A percentile compares a stretch with the other conserved stretches of the same genome.
These are phyloP conservation scores for Recurvomyces mirabilis DNA, from an alignment of 495 filamentous ascomycete species.

Conservation along the genomic window DNA sequence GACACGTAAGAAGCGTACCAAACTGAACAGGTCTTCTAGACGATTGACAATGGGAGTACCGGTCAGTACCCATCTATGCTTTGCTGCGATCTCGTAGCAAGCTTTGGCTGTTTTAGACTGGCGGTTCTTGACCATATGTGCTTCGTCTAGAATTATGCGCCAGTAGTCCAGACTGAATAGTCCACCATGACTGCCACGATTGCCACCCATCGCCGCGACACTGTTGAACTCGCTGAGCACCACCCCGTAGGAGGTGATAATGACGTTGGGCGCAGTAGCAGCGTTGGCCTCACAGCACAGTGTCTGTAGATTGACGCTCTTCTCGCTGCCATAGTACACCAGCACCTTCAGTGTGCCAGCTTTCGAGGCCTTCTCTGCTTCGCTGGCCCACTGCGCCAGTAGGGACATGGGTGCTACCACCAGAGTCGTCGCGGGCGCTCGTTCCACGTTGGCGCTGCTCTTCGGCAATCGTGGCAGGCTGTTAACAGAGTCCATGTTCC, in stretches of 20 bases:
- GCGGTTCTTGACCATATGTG: conserved; percentile 87
- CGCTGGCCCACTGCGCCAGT: conserved; percentile 90
- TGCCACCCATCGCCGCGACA: conserved; percentile 43
- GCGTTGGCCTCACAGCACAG: conserved; percentile 67
- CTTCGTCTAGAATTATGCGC: conserved; percentile 89
- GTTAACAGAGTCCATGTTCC: conserved; percentile 36
- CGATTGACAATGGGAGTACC: conserved; percentile 96
- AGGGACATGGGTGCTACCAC: conserved; percentile 93
- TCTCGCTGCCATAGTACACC: conserved; percentile 85
- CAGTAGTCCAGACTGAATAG: conserved; percentile 89
- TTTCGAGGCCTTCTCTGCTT: conserved; percentile 78
- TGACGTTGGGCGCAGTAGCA: conserved; percentile 66
- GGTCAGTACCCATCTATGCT: conserved; percentile 86
- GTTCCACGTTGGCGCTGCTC: conserved; percentile 40
- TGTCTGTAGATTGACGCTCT: conserved; percentile 58
- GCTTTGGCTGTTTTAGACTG: conserved; percentile 75
- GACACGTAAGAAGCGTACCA: conserved; percentile 82
- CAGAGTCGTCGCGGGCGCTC: conserved; percentile 79
- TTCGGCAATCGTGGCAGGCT: conserved; percentile 48
- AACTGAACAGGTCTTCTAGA: conserved; percentile 89
- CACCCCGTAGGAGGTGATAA: conserved; percentile 93
- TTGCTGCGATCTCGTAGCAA: conserved; percentile 76
- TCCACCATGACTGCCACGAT: conserved; percentile 52
- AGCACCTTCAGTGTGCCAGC: conserved; percentile 69
- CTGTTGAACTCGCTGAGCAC: conserved; percentile 82